Evolutionary conservation across 2,329 filamentous ascomycete genomes (phyloP).

Genomic region (Microthyrium microscopicum): DNA sequence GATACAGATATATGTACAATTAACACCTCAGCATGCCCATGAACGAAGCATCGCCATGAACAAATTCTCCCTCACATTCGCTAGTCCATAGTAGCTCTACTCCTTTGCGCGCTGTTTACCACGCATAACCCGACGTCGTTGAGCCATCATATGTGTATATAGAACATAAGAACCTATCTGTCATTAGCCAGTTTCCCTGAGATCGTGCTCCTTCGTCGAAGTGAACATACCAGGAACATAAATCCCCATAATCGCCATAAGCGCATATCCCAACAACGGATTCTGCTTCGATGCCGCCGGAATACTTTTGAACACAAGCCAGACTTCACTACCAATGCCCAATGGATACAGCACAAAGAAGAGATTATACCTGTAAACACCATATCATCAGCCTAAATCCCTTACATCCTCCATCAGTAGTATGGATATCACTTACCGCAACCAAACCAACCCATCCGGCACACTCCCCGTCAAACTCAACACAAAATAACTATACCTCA

Average conservation of each 20-base stretch:
- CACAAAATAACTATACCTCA: constrained; percentile 85
- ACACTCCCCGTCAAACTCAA: constrained; percentile 48
- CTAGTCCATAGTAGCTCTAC: not conserved
- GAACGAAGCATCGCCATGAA: not conserved
- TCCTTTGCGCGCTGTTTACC: constrained; percentile 34
- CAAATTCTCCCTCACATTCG: too few relatives aligned
- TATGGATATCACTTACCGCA: constrained; percentile 35
- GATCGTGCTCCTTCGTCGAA: not conserved
- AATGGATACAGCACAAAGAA: constrained; percentile 89
- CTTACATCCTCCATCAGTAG: too few relatives aligned
- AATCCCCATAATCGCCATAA: constrained; percentile 50
- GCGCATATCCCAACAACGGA: constrained; percentile 37
- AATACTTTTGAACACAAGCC: constrained; percentile 57
- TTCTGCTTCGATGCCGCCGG: constrained; percentile 37
- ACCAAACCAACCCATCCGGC: constrained; percentile 54
- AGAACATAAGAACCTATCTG: constrained; percentile 56
- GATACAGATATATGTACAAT: not conserved
- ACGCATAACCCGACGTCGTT: constrained; percentile 64
- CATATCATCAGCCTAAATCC: not conserved
- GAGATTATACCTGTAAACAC: constrained; percentile 47
- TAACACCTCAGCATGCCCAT: not conserved
- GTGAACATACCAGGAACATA: constrained; percentile 60
- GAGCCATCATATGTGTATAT: constrained; percentile 88
- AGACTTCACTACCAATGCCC: constrained; percentile 77
- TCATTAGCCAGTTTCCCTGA: constrained; percentile 12